These are phyloP conservation scores for Fusarium austroafricanum DNA, from an alignment of 2,329 filamentous ascomycete species.

Conservation along the genomic window DNA sequence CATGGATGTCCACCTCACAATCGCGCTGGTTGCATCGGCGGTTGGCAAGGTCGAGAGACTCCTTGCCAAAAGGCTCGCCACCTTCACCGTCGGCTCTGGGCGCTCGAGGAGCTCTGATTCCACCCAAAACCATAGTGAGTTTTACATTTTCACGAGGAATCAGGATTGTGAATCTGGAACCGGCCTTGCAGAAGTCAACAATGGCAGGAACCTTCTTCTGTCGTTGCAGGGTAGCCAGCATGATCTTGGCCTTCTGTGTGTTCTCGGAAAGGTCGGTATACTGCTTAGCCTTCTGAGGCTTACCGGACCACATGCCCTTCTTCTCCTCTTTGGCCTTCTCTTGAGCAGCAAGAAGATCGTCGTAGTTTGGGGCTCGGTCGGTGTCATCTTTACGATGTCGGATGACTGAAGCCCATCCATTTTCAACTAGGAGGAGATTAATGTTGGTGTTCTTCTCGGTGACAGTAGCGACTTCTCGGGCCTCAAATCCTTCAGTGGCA, in stretches of 20 bases:
- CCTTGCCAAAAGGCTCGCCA: constrained; percentile 93
- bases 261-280: constrained; percentile 93
- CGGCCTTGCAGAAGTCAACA: constrained; percentile 98
- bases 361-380: constrained; percentile 93
- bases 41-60: constrained; percentile 92
- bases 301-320: constrained; percentile 96
- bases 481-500: constrained; percentile 89
- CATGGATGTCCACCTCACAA: constrained; percentile 94
- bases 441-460: constrained; percentile 87
- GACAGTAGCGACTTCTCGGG: constrained; percentile 92
- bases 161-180: constrained; percentile 90
- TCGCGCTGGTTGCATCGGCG: constrained; percentile 92
- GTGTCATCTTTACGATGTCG: constrained; percentile 95
- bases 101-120: constrained; percentile 89
- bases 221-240: constrained; percentile 85
- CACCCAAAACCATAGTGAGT: constrained; percentile 92
- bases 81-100: constrained; percentile 80
- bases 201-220: constrained; percentile 93
- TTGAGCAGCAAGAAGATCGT: constrained; percentile 84
- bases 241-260: constrained; percentile 94
- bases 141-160: constrained; percentile 94
- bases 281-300: constrained; percentile 83
- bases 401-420: constrained; percentile 93
- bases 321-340: constrained; percentile 85
- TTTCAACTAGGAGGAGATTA: constrained; percentile 85